Conservation (phyloP, 805 yeast genomes). For the Candida corydali region DNA sequence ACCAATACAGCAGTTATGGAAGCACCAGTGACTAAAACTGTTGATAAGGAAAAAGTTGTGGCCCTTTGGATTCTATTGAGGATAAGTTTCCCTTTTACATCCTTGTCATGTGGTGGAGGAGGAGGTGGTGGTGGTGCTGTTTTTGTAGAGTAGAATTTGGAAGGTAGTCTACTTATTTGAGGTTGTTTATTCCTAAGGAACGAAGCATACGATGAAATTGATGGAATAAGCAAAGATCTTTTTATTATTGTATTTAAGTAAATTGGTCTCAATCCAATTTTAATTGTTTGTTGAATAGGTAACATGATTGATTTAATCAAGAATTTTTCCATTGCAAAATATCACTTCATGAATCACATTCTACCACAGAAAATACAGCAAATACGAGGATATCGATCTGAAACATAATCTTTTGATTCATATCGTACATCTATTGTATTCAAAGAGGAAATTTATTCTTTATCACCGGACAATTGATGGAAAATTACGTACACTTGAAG, state of each 20-base stretch:
- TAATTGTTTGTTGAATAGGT: background rate
- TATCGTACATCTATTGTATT: too few relatives aligned
- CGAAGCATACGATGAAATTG: background rate
- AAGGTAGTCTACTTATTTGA: background rate
- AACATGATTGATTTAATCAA: too few relatives aligned
- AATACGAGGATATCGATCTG: background rate
- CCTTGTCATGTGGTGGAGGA: conserved; percentile 39
- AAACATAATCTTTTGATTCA: too few relatives aligned
- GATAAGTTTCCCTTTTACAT: conserved; percentile 37
- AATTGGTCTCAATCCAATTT: background rate
- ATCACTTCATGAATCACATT: too few relatives aligned
- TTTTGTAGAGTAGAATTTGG: conserved; percentile 9
- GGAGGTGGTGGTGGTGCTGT: conserved; percentile 19
- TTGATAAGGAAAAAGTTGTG: conserved; percentile 57
- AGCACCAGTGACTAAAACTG: conserved; percentile 64
- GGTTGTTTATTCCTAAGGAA: background rate
- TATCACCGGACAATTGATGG: too few relatives aligned
- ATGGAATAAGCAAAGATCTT: background rate
- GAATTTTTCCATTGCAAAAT: too few relatives aligned
- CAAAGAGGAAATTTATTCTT: too few relatives aligned
- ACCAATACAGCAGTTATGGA: conserved; percentile 64
- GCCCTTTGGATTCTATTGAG: conserved; percentile 51
- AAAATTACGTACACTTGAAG: too few relatives aligned
- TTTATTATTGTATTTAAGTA: background rate
- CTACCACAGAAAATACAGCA: background rate